Evolutionary conservation across 768 basidiomycete species (phyloP), one percentile per base, ranked within the genome.

Genomic region (Termitomyces sp.): DNA sequence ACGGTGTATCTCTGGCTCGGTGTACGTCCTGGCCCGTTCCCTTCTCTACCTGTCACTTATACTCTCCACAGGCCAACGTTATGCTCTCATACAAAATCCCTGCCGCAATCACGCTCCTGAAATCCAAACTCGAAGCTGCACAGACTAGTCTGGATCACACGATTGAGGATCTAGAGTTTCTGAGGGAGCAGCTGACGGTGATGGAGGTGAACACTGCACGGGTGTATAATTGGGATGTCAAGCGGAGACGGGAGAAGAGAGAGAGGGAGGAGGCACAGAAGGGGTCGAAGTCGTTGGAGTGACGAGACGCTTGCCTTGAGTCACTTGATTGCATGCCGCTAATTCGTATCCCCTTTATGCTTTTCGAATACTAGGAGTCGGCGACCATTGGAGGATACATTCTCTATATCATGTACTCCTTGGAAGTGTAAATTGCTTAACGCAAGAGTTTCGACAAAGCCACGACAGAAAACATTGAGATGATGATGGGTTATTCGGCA

Each of bases 161-260:
- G 0, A 75, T 87, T 43, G 92, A 95, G 64, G 97, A 98, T 68
- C 76, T 97, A 21, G 94, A 94, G 67, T 99, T 91, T 68, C 71
- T 98, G 57, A 78, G 93, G 51, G 97, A 98, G 67, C 97, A 99
- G 70, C 78, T 94, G 52, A 98, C 97, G 5, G 83, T 97, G 10
- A 97, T 98, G 91, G 95, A 99, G 67, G 85, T 86, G 40, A 98
- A 98, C 67, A 94, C 91, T 12, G 96, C 96, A 5, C 78, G 96
- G 38, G 87, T 96, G 52, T 98, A 96, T 68, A 99, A 98, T 67
- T 95, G 90, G 89, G 94, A 96, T 67, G 93, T 96, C 30, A 92
- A 91, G 68, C 73, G 86, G 62, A 76, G 93, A 68, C 73, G 91
- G 68, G 86, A 86, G 47, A 70, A 71, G 62, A 71, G 83, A 56